A percentile compares a stretch with the other conserved stretches of the same genome.
Evolutionary conservation across 1,284 basidiomycete genomes (phyloP).

Genomic region (Cryptococcus sp.): DNA sequence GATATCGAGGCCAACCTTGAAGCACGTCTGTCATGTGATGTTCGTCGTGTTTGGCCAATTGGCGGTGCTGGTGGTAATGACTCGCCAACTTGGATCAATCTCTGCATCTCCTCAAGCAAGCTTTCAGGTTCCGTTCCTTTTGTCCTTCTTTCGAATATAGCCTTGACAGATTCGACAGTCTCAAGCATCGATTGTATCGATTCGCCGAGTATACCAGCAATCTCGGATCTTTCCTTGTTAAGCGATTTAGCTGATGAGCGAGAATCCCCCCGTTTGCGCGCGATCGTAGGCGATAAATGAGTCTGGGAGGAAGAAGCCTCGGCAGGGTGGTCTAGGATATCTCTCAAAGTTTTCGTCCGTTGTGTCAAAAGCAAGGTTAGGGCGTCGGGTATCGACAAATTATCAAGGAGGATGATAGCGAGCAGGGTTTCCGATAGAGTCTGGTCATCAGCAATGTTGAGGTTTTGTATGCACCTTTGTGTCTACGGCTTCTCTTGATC

Average conservation of each 20-base stretch:
- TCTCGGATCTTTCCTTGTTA: conserved; percentile 20
- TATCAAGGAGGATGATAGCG: conserved; percentile 76
- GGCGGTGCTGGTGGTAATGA: conserved; percentile 3
- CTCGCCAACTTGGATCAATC: conserved; percentile 39
- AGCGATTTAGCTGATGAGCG: conserved; percentile 13
- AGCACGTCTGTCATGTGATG: conserved; percentile 31
- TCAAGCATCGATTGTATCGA: conserved; percentile 33
- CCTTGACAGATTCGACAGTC: conserved; percentile 25
- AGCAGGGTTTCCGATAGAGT: conserved; percentile 68
- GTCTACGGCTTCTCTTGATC: conserved; percentile 48
- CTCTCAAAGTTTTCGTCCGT: conserved; percentile 61
- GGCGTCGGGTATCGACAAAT: conserved; percentile 66
- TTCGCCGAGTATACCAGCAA: conserved; percentile 27
- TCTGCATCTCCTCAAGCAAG: conserved; percentile 24
- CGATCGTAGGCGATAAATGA: neutral
- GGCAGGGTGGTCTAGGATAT: conserved; percentile 27
- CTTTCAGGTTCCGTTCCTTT: conserved; percentile 4
- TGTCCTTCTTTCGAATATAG: conserved; percentile 27
- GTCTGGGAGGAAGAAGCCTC: neutral
- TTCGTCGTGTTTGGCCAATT: conserved; percentile 7
- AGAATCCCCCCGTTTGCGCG: conserved; percentile 16
- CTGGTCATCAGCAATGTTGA: conserved; percentile 45
- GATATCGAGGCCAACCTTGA: conserved; percentile 43
- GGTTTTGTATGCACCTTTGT: conserved; percentile 9
- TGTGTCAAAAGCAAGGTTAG: conserved; percentile 66